Percentiles rank a stretch among this genome's conserved stretches.
Evolutionary conservation across 176 grass and related monocot species (phyloP).

Genomic region (Poa pratensis): DNA sequence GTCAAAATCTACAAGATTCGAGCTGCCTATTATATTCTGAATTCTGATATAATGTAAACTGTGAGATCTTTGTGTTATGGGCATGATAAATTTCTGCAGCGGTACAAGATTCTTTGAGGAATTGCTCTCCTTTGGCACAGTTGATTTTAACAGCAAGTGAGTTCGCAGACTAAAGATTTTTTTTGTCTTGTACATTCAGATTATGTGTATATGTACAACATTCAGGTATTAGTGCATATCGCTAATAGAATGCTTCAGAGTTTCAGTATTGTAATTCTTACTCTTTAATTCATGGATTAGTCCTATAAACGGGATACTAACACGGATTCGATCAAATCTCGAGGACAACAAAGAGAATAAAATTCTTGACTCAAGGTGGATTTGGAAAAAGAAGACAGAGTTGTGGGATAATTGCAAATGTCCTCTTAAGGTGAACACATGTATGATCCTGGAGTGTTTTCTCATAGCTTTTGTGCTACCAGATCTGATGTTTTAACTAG

Average conservation of each 20-base stretch:
- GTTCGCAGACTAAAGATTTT: not conserved
- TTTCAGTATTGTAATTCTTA: not conserved
- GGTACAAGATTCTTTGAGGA: not conserved
- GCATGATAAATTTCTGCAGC: not conserved
- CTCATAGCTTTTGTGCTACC: not conserved
- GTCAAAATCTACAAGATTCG: too few species aligned
- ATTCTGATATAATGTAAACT: too few species aligned
- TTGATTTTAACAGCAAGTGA: not conserved
- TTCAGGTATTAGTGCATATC: not conserved
- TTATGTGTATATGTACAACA: not conserved
- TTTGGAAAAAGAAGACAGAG: not conserved
- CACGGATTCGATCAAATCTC: not conserved
- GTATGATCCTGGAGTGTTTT: not conserved
- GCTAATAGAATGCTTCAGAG: not conserved
- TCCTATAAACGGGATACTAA: not conserved
- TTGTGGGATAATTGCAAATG: not conserved
- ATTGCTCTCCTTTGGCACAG: not conserved
- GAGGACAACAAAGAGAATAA: not conserved
- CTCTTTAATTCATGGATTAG: not conserved
- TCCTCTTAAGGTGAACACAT: not conserved
- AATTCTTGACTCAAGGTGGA: not conserved
- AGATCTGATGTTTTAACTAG: not conserved
- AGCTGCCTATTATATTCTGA: too few species aligned
- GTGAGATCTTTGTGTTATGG: not conserved
- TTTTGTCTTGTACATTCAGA: not conserved